Percentiles rank a stretch among this genome's conserved stretches.
These are phyloP conservation scores for Fraxinus cuspidata DNA, from an alignment of 257 asterid genomes.

Conservation along the genomic window DNA sequence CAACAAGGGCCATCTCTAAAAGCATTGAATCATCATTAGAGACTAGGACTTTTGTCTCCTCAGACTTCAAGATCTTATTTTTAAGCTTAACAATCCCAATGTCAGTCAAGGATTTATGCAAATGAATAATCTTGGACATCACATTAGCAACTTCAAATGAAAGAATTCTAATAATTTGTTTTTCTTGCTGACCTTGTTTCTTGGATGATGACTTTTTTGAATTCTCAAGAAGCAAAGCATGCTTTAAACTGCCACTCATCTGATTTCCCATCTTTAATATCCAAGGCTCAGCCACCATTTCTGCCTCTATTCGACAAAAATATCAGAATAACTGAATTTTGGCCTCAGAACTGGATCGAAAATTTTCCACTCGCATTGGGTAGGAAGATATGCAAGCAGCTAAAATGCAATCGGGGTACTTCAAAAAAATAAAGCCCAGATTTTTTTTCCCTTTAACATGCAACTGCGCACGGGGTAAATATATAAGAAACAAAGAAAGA, in stretches of 20 bases:
- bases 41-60: constrained; percentile 60
- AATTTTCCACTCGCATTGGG: constrained; percentile 8
- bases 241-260: constrained; percentile 82
- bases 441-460: constrained; percentile 16
- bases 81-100: constrained; percentile 60
- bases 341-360: constrained; percentile 50
- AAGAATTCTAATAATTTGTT: constrained; percentile 61
- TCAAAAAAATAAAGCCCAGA: constrained; percentile 6
- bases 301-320: constrained; percentile 29
- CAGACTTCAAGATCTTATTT: constrained; percentile 72
- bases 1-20: constrained; percentile 64
- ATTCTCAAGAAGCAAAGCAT: constrained; percentile 62
- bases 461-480: background rate
- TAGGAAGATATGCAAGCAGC: background rate
- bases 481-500: background rate
- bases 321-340: constrained; percentile 29
- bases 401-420: background rate
- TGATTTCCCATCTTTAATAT: constrained; percentile 80
- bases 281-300: constrained; percentile 96
- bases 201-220: constrained; percentile 45
- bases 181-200: constrained; percentile 45
- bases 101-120: constrained; percentile 74
- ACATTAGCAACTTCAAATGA: constrained; percentile 97
- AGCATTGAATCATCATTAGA: constrained; percentile 66
- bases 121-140: constrained; percentile 82